Conservation (phyloP, 163 green algal genomes). For the Prototheca wickerhamii region DNA sequence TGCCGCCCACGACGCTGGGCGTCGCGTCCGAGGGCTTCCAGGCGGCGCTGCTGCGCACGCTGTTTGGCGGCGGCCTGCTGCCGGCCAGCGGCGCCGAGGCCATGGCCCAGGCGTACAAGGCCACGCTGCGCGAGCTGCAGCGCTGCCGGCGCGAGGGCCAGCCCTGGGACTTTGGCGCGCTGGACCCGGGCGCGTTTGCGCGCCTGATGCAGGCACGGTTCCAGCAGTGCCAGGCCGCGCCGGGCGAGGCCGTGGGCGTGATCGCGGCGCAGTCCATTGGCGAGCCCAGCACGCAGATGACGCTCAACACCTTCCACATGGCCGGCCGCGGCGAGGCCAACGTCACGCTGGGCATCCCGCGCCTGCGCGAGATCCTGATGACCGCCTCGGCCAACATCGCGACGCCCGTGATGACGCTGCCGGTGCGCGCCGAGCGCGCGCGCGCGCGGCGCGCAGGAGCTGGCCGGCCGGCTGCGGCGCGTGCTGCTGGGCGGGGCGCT, state of each 20-base stretch:
- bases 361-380: slow-evolving; percentile 94
- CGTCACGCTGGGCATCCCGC: slow-evolving; percentile 92
- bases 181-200: slow-evolving; percentile 35
- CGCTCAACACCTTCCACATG: slow-evolving; percentile 92
- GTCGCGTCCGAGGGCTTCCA: slow-evolving; percentile 60
- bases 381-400: slow-evolving; percentile 72
- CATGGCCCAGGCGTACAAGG: slow-evolving; percentile 14
- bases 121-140: not conserved
- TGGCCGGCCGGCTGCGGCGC: slow-evolving; percentile 67
- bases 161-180: not conserved
- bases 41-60: slow-evolving; percentile 39
- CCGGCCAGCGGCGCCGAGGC: not conserved
- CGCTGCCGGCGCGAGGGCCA: not conserved
- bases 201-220: slow-evolving; percentile 82
- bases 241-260: slow-evolving; percentile 88
- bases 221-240: slow-evolving; percentile 58
- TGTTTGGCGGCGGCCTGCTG: slow-evolving; percentile 35
- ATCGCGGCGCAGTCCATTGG: slow-evolving; percentile 84
- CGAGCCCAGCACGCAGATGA: slow-evolving; percentile 70
- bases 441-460: slow-evolving; percentile 30
- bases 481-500: slow-evolving; percentile 74
- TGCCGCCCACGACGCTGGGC: slow-evolving; percentile 46
- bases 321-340: slow-evolving; percentile 83
- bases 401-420: slow-evolving; percentile 89
- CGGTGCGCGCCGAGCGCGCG: slow-evolving; percentile 36